phyloP scores from a whole-genome alignment of 2,329 filamentous ascomycete genomes.

The Phialophora expanda region DNA sequence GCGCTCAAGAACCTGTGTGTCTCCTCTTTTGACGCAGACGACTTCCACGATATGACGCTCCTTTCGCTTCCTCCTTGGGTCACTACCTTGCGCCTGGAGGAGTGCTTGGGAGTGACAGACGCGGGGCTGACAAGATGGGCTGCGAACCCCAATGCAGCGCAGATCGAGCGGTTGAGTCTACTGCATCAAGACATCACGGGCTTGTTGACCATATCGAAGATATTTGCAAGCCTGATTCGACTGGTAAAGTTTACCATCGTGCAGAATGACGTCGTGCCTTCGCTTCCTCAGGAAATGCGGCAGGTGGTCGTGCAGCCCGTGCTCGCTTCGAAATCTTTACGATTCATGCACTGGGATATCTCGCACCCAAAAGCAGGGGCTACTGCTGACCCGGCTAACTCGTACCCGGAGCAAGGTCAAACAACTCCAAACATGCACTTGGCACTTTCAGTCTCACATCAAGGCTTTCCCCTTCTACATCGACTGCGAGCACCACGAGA shows the following conservation, averaged over 20 bases:
- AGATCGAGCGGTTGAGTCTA: constrained; percentile 56
- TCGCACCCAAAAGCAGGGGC: constrained; percentile 52
- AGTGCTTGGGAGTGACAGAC: constrained; percentile 61
- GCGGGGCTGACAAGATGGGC: constrained; percentile 60
- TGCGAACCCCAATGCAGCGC: constrained; percentile 52
- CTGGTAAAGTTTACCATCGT: constrained; percentile 59
- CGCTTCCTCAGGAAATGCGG: constrained; percentile 45
- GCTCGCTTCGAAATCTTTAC: constrained; percentile 56
- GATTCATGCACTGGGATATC: constrained; percentile 66
- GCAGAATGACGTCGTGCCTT: constrained; percentile 56
- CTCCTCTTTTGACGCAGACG: constrained; percentile 58
- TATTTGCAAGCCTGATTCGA: constrained; percentile 54
- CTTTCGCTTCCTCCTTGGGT: constrained; percentile 56
- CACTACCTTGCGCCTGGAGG: constrained; percentile 60
- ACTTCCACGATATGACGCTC: constrained; percentile 62
- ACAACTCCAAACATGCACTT: constrained; percentile 33
- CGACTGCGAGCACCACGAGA: constrained; percentile 52
- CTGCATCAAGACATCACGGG: constrained; percentile 61
- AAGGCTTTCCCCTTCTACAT: constrained; percentile 50
- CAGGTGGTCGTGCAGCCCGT: constrained; percentile 51
- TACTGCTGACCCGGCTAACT: not conserved
- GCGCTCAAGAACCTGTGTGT: constrained; percentile 60
- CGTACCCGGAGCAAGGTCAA: not conserved
- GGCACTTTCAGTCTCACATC: constrained; percentile 45
- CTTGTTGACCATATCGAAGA: constrained; percentile 57